Evolutionary conservation across 345 rosid species (phyloP).

Genomic region (Eucalyptus sp.): DNA sequence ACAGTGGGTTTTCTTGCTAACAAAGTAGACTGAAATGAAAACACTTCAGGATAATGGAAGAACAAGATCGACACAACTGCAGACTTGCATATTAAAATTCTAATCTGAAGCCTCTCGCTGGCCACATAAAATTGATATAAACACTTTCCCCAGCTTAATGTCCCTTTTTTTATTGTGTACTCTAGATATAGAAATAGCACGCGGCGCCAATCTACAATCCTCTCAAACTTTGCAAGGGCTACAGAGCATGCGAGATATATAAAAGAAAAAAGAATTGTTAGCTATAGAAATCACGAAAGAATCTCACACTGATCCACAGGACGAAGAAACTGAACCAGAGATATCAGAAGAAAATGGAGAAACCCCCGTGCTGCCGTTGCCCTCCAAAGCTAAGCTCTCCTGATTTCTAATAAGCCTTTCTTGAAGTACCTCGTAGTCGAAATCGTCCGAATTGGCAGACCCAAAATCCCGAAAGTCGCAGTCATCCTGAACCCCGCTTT

Average conservation of each 20-base stretch:
- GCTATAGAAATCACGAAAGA: neutral
- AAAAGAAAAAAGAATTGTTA: neutral
- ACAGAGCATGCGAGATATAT: neutral
- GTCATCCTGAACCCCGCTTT: neutral
- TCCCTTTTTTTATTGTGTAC: neutral
- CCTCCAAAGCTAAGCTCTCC: neutral
- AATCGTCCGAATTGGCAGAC: conserved; percentile 6
- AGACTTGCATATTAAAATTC: neutral
- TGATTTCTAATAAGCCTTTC: neutral
- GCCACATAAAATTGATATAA: neutral
- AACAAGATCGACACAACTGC: neutral
- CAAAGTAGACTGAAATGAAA: neutral
- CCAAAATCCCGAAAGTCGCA: neutral
- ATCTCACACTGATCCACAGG: conserved; percentile 54
- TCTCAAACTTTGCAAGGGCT: neutral
- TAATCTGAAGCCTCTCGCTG: neutral
- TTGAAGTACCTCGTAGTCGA: neutral
- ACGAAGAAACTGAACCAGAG: conserved; percentile 19
- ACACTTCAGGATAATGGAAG: neutral
- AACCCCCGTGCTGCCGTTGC: conserved; percentile 3
- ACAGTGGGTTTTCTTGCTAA: neutral
- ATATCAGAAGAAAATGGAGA: conserved; percentile 8
- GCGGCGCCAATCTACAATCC: neutral
- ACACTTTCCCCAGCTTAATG: neutral
- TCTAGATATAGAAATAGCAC: neutral